Base-by-base conservation (phyloP, 306 rosid genomes). In the Corylus avellana region DNA sequence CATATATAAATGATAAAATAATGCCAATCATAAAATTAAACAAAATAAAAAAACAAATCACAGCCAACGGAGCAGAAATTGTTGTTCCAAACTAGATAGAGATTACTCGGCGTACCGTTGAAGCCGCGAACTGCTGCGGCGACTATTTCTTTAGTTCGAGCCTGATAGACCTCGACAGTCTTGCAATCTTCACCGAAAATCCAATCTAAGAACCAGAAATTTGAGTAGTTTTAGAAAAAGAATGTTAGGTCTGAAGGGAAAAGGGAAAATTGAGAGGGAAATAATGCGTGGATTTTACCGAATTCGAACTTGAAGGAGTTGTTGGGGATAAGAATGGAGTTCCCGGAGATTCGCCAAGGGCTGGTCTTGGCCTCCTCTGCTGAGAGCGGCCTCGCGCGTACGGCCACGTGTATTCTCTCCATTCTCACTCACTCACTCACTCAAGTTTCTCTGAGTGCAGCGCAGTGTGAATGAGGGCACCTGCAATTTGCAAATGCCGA, bases 381-480 rank as follows among this genome's bases (percentile, higher is more conserved):
- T 5, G 95, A 88, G 58, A 92, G 95, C 0, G 98, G 98, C 71
- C 89, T 87, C 29, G 97, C 86, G 6, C 98, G 97, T 6, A 94
- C 93, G 4, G 92, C 78, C 0, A 92, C 97, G 75, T 92, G 94
- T 54, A 94, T 94, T 76, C 93, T 85, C 82, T 94, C 98, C 98
- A 94, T 94, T 9, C 29, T n/a, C 17, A 12, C 42, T 62, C n/a
- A 46, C 22, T 22, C 22, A 22, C 42, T 22, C 22, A 22, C 22
- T 62, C 39, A 5, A 4, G 53, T 49, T 49, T 49, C 53, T 48
- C 53, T 49, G 53, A 49, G 14, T 11, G 53, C 11, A 49, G 14
- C 12, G 0, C 53, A 12, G 1, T 49, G 53, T 11, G 4, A 49
- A 49, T 12, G 53, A 49, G 53, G 14, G 53, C 53, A 49, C 53